Base-by-base conservation (phyloP, 441 rosid species). In the Gossypium schwendimanii region DNA sequence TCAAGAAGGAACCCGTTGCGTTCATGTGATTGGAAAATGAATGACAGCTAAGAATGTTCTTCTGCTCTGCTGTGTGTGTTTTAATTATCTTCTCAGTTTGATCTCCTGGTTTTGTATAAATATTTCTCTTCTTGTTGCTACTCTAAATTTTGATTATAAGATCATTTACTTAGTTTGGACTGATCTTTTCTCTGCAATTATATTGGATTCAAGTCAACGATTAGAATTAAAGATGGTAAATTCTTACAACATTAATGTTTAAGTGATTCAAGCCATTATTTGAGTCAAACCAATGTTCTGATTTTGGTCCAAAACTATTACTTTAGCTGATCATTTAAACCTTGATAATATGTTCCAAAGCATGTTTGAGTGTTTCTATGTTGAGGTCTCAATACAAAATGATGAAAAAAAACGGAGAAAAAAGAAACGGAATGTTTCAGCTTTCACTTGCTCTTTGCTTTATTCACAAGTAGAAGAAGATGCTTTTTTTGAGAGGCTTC, bases 401-500 rank as follows among this genome's bases (percentile, higher is more conserved):
- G 67, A 36, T 17, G 6, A 45, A 61, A 12, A 71, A 21, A 62
- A 31, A 18, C 54, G 45, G 71, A 53, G 71, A 7, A 2, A 17
- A 14, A 36, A 6, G 61, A 23, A 52, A 72, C 21, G 57, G 70
- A 41, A 44, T 31, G 62, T 55, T 60, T 44, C n/a, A 20, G 17
- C 18, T 69, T 64, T 72, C 14, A 20, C 64, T 21, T 63, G 1
- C 17, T 18, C 31, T 2, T 58, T 70, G 15, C 69, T 31, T 31
- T 12, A 15, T 49, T 39, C 53, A 36, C 64, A 69, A 53, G 71
- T 10, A 70, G 64, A 61, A 18, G 62, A 31, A 74, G 72, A 75
- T 63, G 69, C 73, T 75, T 54, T 52, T 20, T 52, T 20, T 21
- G 61, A 55, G 71, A 63, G 44, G 49, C 66, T 69, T 66, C 59